phyloP scores from a whole-genome alignment of 345 rosid species.

The Sisymbrium altissimum region DNA sequence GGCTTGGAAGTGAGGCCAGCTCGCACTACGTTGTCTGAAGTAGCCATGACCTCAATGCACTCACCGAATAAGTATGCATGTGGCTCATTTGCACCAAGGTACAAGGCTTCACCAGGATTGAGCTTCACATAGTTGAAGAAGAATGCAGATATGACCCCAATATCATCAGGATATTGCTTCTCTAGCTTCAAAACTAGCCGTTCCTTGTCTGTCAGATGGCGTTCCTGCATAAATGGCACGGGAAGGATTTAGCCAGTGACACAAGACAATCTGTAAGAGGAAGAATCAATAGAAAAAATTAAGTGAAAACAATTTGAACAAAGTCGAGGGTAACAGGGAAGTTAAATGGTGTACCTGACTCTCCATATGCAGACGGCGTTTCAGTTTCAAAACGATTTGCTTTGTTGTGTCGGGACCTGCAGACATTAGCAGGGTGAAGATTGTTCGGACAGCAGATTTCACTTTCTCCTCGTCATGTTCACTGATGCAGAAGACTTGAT shows the following conservation, averaged over 20 bases:
- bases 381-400: constrained; percentile 54
- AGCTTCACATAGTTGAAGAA: constrained; percentile 88
- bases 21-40: constrained; percentile 97
- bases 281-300: background rate
- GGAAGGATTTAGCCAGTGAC: constrained; percentile 7
- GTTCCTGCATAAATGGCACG: constrained; percentile 40
- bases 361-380: constrained; percentile 56
- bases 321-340: background rate
- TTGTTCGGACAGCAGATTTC: constrained; percentile 57
- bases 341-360: constrained; percentile 53
- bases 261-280: background rate
- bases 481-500: constrained; percentile 43
- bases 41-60: constrained; percentile 96
- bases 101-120: constrained; percentile 93
- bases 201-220: constrained; percentile 85
- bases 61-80: constrained; percentile 93
- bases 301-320: background rate
- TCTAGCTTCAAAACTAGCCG: constrained; percentile 75
- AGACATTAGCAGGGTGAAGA: constrained; percentile 83
- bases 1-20: constrained; percentile 98
- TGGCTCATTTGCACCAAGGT: constrained; percentile 91
- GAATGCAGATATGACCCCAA: constrained; percentile 87
- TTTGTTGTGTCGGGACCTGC: constrained; percentile 66
- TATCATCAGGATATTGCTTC: constrained; percentile 78
- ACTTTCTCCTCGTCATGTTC: constrained; percentile 51